Evolutionary conservation across 2,329 filamentous ascomycete genomes (phyloP).

Genomic region (Thelonectria rubi): DNA sequence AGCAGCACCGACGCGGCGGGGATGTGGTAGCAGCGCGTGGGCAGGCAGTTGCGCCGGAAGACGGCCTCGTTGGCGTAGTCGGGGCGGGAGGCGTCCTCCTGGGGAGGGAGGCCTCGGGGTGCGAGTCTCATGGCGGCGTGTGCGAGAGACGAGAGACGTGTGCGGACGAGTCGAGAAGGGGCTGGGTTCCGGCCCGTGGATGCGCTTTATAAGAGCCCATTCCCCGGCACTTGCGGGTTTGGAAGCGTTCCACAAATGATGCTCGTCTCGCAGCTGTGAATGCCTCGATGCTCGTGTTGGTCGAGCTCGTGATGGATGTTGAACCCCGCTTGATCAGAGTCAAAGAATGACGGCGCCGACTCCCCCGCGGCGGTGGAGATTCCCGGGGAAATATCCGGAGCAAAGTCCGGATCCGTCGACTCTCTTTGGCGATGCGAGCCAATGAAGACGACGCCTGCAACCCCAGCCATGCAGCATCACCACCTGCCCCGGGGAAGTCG

Average conservation of each 20-base stretch:
- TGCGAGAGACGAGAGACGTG: not conserved
- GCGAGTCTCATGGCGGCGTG: conserved; percentile 32
- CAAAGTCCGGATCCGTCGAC: not conserved
- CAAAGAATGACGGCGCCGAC: not conserved
- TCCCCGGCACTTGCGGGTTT: conserved; percentile 5
- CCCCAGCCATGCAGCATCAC: not conserved
- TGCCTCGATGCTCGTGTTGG: not conserved
- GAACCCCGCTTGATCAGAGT: conserved; percentile 7
- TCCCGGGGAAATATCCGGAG: conserved; percentile 13
- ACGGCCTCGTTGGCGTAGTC: conserved; percentile 62
- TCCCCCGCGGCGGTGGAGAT: conserved; percentile 19
- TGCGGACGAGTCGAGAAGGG: not conserved
- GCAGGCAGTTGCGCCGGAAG: conserved; percentile 62
- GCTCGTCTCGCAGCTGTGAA: not conserved
- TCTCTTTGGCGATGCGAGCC: conserved; percentile 2
- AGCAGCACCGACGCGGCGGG: conserved; percentile 59
- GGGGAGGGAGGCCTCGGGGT: conserved; percentile 43
- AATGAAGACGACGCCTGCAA: conserved; percentile 5
- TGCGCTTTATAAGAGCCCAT: conserved; percentile 16
- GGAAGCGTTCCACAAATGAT: conserved; percentile 20
- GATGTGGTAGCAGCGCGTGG: conserved; percentile 62
- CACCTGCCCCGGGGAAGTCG: conserved; percentile 18
- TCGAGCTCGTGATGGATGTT: conserved; percentile 16
- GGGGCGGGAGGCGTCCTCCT: conserved; percentile 49
- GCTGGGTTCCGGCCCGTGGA: not conserved